These are phyloP conservation scores for Fusarium kyushuense DNA, from an alignment of 2,329 filamentous ascomycete genomes.

Conservation along the genomic window DNA sequence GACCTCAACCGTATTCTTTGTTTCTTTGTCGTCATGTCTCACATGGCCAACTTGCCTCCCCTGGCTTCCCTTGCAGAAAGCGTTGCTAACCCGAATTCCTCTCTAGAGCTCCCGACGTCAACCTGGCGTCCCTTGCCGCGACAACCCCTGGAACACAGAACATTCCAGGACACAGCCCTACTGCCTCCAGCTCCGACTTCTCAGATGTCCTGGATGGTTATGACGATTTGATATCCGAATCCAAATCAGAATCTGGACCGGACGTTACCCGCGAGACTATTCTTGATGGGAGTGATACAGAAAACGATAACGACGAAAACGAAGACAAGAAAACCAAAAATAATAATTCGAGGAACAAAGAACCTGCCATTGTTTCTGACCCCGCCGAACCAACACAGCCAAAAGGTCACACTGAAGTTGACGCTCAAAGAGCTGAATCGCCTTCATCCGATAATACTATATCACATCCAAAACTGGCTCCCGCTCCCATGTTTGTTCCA, in stretches of 20 bases:
- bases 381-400: constrained; percentile 28
- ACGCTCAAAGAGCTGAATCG: constrained; percentile 48
- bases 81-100: constrained; percentile 48
- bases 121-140: constrained; percentile 42
- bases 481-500: constrained; percentile 62
- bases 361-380: constrained; percentile 17
- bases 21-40: constrained; percentile 24
- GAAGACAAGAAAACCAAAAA: constrained; percentile 47
- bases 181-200: constrained; percentile 57
- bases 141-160: constrained; percentile 50
- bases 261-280: constrained; percentile 47
- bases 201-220: constrained; percentile 59
- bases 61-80: constrained; percentile 20
- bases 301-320: constrained; percentile 44
- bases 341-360: constrained; percentile 42
- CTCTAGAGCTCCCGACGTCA: constrained; percentile 45
- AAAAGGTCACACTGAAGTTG: constrained; percentile 18
- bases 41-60: constrained; percentile 7
- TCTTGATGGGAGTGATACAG: constrained; percentile 39
- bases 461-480: constrained; percentile 57
- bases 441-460: constrained; percentile 53
- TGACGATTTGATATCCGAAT: constrained; percentile 58
- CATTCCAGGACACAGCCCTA: constrained; percentile 58
- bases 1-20: constrained; percentile 5
- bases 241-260: constrained; percentile 44